Evolutionary conservation across 805 yeast species (phyloP).

Genomic region (Nakazawaea ernobii): DNA sequence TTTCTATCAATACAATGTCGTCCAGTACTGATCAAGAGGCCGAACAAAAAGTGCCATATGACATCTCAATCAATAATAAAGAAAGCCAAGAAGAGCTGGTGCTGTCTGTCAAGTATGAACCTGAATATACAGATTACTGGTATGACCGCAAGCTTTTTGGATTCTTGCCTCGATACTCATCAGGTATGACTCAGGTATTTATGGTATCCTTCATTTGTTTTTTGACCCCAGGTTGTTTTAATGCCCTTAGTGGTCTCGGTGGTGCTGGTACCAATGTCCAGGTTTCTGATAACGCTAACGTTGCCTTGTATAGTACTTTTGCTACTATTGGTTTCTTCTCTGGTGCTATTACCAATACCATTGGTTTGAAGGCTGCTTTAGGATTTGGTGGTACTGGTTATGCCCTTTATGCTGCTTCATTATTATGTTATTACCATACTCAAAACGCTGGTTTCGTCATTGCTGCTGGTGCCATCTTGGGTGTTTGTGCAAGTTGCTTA

Average conservation of each 20-base stretch:
- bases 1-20: background rate
- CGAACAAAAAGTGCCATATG: slow-evolving; percentile 7
- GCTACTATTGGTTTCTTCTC: slow-evolving; percentile 54
- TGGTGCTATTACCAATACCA: slow-evolving; percentile 46
- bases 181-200: slow-evolving; percentile 35
- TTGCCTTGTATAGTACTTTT: slow-evolving; percentile 49
- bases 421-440: slow-evolving; percentile 41
- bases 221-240: slow-evolving; percentile 46
- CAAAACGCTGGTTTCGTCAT: slow-evolving; percentile 45
- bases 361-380: slow-evolving; percentile 41
- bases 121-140: slow-evolving; percentile 24
- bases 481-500: slow-evolving; percentile 46
- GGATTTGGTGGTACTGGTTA: slow-evolving; percentile 52
- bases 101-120: slow-evolving; percentile 1
- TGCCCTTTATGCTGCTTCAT: slow-evolving; percentile 46
- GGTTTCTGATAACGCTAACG: slow-evolving; percentile 42
- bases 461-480: slow-evolving; percentile 52
- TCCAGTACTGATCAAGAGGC: slow-evolving; percentile 6
- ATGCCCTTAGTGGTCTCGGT: slow-evolving; percentile 46
- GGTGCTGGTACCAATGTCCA: slow-evolving; percentile 32
- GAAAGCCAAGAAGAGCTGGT: slow-evolving; percentile 2
- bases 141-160: slow-evolving; percentile 28
- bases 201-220: slow-evolving; percentile 42
- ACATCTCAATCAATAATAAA: slow-evolving; percentile 2
- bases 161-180: slow-evolving; percentile 31